phyloP scores from a whole-genome alignment of 129 eudicot species.

The Centrapalus pauciflorus region DNA sequence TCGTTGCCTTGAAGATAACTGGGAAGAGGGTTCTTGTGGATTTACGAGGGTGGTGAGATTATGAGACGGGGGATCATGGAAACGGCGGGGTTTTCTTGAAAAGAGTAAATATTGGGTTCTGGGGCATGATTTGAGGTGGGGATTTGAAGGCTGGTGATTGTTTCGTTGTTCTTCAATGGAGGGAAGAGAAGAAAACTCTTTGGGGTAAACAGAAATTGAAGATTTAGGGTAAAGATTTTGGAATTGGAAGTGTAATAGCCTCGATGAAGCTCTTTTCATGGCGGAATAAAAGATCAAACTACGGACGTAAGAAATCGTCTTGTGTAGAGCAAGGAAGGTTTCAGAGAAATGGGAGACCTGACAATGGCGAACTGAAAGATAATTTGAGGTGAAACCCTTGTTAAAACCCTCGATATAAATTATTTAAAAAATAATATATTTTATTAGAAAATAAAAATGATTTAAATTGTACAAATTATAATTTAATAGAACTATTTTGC shows the following conservation, averaged over 20 bases:
- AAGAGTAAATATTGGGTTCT: constrained; percentile 23
- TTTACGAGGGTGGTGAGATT: constrained; percentile 48
- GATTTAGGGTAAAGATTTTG: constrained; percentile 22
- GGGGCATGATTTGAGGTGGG: no score
- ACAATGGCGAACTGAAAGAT: neutral
- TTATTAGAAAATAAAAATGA: no score
- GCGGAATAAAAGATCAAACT: constrained; percentile 16
- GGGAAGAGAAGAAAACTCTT: constrained; percentile 16
- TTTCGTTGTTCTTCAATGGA: constrained; percentile 15
- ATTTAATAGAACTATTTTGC: no score
- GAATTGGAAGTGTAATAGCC: constrained; percentile 30
- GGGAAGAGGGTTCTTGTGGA: constrained; percentile 27
- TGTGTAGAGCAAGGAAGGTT: neutral
- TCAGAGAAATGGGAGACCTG: neutral
- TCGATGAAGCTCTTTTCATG: constrained; percentile 82
- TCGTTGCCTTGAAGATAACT: constrained; percentile 55
- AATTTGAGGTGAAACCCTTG: constrained; percentile 11
- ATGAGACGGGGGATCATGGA: constrained; percentile 33
- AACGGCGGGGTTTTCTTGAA: constrained; percentile 20
- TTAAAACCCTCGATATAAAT: constrained; percentile 31
- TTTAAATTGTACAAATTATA: neutral
- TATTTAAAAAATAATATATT: no score
- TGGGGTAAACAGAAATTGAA: constrained; percentile 29
- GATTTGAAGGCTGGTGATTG: no score
- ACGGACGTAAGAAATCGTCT: neutral